Conservation (phyloP, 352 stramenopile species). For the Phytophthora sp. region DNA sequence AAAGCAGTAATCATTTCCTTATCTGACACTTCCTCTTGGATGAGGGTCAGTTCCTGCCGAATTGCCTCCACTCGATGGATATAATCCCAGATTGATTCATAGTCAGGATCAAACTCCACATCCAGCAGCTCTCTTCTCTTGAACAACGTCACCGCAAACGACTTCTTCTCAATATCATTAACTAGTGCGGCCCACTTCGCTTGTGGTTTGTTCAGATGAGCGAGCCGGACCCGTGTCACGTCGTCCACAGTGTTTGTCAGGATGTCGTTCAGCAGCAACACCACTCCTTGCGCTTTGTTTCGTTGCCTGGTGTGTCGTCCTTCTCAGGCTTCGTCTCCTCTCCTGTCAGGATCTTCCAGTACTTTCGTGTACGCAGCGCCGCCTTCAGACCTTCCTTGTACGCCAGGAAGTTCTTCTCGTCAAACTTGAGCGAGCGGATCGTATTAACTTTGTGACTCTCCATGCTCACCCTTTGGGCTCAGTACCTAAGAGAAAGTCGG, state of each 20-base stretch:
- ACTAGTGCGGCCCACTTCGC: conserved; percentile 19
- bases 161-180: conserved; percentile 23
- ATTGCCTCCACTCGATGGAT: conserved; percentile 20
- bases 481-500: not conserved
- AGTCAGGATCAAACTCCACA: conserved; percentile 13
- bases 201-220: conserved; percentile 12
- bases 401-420: conserved; percentile 20
- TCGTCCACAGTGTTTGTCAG: conserved; percentile 23
- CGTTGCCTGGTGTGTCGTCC: conserved; percentile 1
- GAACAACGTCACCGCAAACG: conserved; percentile 15
- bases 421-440: conserved; percentile 17
- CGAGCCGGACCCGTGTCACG: conserved; percentile 10
- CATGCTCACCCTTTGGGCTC: conserved; percentile 11
- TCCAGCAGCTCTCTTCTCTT: conserved; percentile 14
- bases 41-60: conserved; percentile 18
- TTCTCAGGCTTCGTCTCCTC: not conserved
- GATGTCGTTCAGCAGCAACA: conserved; percentile 22
- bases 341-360: conserved; percentile 20
- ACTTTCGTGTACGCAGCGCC: conserved; percentile 8
- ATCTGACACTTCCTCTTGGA: conserved; percentile 15
- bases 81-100: conserved; percentile 18
- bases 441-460: conserved; percentile 13
- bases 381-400: conserved; percentile 26
- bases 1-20: conserved; percentile 13
- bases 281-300: conserved; percentile 4